These are phyloP conservation scores for Xylaria sp. DNA, from an alignment of 2,329 filamentous ascomycete genomes.

Conservation along the genomic window DNA sequence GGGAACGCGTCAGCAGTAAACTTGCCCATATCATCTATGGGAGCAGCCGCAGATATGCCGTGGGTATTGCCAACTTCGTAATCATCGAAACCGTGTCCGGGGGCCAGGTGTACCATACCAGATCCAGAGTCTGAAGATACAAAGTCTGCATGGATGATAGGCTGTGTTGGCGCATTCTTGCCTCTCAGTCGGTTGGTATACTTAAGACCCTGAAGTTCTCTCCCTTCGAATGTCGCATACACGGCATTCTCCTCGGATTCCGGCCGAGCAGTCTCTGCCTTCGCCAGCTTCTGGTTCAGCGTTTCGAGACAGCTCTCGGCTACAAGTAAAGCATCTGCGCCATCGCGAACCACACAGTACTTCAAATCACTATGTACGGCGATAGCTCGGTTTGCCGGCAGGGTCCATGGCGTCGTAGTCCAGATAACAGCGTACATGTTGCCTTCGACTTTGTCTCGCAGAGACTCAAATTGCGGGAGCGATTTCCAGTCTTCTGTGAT, in stretches of 20 bases:
- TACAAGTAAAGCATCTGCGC: conserved; percentile 59
- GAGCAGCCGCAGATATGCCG: conserved; percentile 70
- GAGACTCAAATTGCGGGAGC: conserved; percentile 34
- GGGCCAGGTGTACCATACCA: conserved; percentile 89
- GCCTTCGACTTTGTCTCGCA: conserved; percentile 39
- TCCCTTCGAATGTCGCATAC: conserved; percentile 56
- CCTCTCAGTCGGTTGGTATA: conserved; percentile 70
- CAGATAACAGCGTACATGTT: conserved; percentile 80
- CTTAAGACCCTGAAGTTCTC: conserved; percentile 56
- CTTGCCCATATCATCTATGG: conserved; percentile 72
- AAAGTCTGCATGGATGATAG: conserved; percentile 78
- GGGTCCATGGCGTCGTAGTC: conserved; percentile 97
- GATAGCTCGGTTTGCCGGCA: conserved; percentile 88
- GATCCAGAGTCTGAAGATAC: conserved; percentile 88
- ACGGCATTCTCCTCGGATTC: conserved; percentile 32
- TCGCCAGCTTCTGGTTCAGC: conserved; percentile 45
- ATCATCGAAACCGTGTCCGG: conserved; percentile 94
- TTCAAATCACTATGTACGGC: conserved; percentile 69
- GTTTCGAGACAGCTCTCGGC: conserved; percentile 65
- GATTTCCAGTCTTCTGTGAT: conserved; percentile 45
- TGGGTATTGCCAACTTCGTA: conserved; percentile 73
- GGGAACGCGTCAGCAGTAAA: conserved; percentile 80
- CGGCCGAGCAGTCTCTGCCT: conserved; percentile 12
- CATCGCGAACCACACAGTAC: conserved; percentile 62
- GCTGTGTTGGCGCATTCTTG: conserved; percentile 51